A percentile compares a stretch with the other conserved stretches of the same genome.
phyloP scores from a whole-genome alignment of 2,329 filamentous ascomycete genomes.

The Fusarium buharicum region DNA sequence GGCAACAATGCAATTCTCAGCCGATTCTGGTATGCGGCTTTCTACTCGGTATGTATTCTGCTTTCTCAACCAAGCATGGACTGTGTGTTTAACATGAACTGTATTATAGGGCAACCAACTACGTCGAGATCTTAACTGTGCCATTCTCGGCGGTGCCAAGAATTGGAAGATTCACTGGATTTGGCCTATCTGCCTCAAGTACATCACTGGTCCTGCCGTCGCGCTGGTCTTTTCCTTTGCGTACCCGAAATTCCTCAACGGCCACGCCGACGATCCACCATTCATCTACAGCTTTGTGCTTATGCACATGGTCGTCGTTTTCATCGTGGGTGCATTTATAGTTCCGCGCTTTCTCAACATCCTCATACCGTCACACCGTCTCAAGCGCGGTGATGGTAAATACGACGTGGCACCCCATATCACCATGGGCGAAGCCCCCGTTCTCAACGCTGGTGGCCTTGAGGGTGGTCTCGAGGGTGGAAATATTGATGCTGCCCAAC shows the following conservation, averaged over 20 bases:
- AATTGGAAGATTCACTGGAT: conserved; percentile 64
- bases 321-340: conserved; percentile 32
- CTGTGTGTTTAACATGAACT: neutral
- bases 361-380: conserved; percentile 23
- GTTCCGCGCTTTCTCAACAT: conserved; percentile 31
- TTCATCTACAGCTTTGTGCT: conserved; percentile 38
- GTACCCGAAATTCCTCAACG: conserved; percentile 49
- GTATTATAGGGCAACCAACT: conserved; percentile 62
- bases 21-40: conserved; percentile 61
- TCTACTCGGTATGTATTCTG: conserved; percentile 60
- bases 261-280: conserved; percentile 22
- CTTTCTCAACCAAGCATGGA: fast-evolving
- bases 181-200: conserved; percentile 58
- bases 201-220: conserved; percentile 56
- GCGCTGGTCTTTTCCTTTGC: conserved; percentile 60
- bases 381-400: conserved; percentile 31
- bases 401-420: conserved; percentile 35
- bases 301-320: conserved; percentile 34
- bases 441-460: conserved; percentile 19
- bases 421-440: conserved; percentile 21
- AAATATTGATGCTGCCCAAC: neutral
- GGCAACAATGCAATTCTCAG: conserved; percentile 49
- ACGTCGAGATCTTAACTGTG: conserved; percentile 60
- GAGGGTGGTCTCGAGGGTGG: conserved; percentile 30
- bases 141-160: conserved; percentile 55